Percentiles rank a stretch among this genome's conserved stretches.
These are phyloP conservation scores for Erysiphe pulchra DNA, from an alignment of 2,329 filamentous ascomycete genomes.

Conservation along the genomic window DNA sequence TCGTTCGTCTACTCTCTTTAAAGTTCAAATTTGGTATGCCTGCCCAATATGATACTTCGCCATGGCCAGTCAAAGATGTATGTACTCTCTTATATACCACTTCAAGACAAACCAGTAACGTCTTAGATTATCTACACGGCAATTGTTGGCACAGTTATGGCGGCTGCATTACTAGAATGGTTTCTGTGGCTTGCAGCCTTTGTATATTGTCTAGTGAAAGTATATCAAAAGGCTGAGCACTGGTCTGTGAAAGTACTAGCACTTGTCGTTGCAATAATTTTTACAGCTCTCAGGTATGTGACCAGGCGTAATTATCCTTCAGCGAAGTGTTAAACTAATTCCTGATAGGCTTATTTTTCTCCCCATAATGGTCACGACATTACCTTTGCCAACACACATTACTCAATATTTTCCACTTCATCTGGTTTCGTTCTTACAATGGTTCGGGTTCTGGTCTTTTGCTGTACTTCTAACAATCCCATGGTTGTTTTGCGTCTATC, in stretches of 20 bases:
- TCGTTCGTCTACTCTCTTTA: too few relatives aligned
- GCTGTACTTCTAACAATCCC: constrained; percentile 63
- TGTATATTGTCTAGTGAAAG: constrained; percentile 70
- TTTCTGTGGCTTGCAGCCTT: constrained; percentile 88
- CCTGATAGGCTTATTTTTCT: constrained; percentile 49
- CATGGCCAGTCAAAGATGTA: constrained; percentile 2
- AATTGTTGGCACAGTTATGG: constrained; percentile 57
- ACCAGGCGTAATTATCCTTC: background rate
- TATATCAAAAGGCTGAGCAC: constrained; percentile 70
- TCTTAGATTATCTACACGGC: constrained; percentile 58
- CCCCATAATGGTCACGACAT: constrained; percentile 79
- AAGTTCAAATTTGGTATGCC: background rate
- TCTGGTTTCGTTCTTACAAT: constrained; percentile 54
- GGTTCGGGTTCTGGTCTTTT: constrained; percentile 92
- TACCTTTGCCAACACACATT: constrained; percentile 53
- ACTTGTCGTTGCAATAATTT: constrained; percentile 46
- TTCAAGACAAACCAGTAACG: background rate
- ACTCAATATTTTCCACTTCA: constrained; percentile 42
- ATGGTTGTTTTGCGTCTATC: constrained; percentile 82
- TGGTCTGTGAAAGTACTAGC: constrained; percentile 60
- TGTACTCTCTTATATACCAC: background rate
- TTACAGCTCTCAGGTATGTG: constrained; percentile 46
- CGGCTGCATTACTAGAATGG: constrained; percentile 77
- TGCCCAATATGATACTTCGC: constrained; percentile 1
- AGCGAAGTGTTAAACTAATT: background rate